These are phyloP conservation scores for Skeletonema tropicum DNA, from an alignment of 108 stramenopile genomes.

Conservation along the genomic window DNA sequence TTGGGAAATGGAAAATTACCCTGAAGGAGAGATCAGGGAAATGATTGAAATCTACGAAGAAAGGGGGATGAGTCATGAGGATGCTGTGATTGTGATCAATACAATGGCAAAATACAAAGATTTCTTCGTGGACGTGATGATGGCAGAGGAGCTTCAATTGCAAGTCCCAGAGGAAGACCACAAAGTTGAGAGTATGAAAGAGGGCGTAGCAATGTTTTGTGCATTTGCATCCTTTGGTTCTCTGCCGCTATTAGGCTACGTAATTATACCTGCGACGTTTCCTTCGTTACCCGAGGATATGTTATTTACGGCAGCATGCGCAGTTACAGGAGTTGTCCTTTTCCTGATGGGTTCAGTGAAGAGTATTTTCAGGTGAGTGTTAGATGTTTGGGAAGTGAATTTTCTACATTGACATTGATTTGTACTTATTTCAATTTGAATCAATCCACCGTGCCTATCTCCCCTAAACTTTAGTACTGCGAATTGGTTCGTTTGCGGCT, in stretches of 20 bases:
- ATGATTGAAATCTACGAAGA: slow-evolving; percentile 91
- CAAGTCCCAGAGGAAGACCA: slow-evolving; percentile 93
- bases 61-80: slow-evolving; percentile 78
- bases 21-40: slow-evolving; percentile 93
- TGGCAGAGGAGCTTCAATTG: slow-evolving; percentile 94
- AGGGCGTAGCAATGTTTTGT: slow-evolving; percentile 93
- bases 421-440: neutral
- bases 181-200: slow-evolving; percentile 83
- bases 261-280: slow-evolving; percentile 70
- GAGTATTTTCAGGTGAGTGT: slow-evolving; percentile 85
- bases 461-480: slow-evolving; percentile 41
- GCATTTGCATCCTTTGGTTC: slow-evolving; percentile 90
- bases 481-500: slow-evolving; percentile 79
- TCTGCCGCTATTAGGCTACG: slow-evolving; percentile 90
- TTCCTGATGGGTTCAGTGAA: slow-evolving; percentile 91
- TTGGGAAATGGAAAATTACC: slow-evolving; percentile 96
- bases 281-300: slow-evolving; percentile 56
- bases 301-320: slow-evolving; percentile 82
- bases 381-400: neutral
- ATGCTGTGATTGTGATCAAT: slow-evolving; percentile 84
- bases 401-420: neutral
- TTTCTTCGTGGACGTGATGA: slow-evolving; percentile 98
- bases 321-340: slow-evolving; percentile 80
- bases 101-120: slow-evolving; percentile 96
- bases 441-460: neutral